Evolutionary conservation across 2,329 filamentous ascomycete species (phyloP).

Genomic region (Ophiostoma australiae): DNA sequence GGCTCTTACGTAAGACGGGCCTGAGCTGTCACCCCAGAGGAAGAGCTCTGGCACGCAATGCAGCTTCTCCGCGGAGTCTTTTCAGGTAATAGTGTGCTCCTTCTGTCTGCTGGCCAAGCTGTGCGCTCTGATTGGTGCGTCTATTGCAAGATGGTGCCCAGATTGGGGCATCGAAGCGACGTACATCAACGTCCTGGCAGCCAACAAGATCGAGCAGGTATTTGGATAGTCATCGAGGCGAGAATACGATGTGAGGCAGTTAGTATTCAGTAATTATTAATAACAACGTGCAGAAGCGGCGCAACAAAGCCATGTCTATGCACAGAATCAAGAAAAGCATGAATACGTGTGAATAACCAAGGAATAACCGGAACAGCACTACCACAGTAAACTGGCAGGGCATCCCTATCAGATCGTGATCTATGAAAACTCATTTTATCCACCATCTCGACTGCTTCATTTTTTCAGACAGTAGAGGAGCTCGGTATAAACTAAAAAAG

Average conservation of each 20-base stretch:
- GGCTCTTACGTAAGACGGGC: constrained; percentile 1
- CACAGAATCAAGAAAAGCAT: no score
- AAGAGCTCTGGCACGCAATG: neutral
- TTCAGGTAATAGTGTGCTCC: no score
- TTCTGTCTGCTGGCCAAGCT: neutral
- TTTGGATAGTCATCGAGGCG: no score
- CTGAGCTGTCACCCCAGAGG: neutral
- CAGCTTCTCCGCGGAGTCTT: neutral
- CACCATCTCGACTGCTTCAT: neutral
- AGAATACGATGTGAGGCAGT: no score
- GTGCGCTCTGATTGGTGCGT: neutral
- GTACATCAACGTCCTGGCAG: neutral
- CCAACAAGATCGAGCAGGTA: neutral
- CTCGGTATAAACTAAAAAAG: neutral
- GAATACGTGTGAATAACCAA: no score
- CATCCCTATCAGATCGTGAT: neutral
- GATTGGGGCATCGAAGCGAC: neutral
- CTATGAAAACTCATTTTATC: neutral
- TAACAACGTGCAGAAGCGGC: no score
- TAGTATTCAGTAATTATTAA: no score
- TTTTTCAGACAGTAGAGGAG: neutral
- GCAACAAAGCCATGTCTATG: no score
- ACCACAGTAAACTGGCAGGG: no score
- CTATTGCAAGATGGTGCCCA: neutral
- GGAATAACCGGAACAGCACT: no score